phyloP scores from a whole-genome alignment of 495 filamentous ascomycete species.

The Poronia punctata region DNA sequence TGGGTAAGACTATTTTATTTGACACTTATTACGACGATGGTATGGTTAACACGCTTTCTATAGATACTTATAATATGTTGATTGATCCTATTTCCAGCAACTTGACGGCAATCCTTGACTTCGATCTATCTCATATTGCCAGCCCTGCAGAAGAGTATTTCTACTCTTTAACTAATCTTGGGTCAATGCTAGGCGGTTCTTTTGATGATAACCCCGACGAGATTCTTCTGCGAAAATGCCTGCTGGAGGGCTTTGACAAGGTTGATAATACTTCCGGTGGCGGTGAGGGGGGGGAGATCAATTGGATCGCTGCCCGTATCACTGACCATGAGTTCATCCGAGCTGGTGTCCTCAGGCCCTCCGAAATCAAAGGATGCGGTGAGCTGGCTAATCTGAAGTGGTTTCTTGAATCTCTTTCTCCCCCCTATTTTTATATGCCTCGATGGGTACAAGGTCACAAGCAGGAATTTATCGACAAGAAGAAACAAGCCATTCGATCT shows the following conservation, averaged over 20 bases:
- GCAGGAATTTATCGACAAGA: slow-evolving; percentile 8
- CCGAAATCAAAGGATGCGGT: slow-evolving; percentile 10
- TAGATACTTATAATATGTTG: slow-evolving; percentile 11
- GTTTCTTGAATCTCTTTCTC: slow-evolving; percentile 11
- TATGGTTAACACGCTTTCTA: slow-evolving; percentile 1
- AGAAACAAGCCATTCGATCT: slow-evolving; percentile 2
- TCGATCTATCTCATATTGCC: slow-evolving; percentile 12
- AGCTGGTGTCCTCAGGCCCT: slow-evolving; percentile 9
- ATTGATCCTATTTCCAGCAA: slow-evolving; percentile 8
- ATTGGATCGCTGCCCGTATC: slow-evolving; percentile 6
- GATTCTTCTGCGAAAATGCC: slow-evolving; percentile 5
- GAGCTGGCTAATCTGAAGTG: slow-evolving; percentile 13
- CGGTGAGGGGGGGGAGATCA: slow-evolving; percentile 2
- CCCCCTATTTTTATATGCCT: slow-evolving; percentile 12
- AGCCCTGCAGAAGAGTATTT: slow-evolving; percentile 14
- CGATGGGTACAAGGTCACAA: slow-evolving; percentile 7
- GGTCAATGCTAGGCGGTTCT: slow-evolving; percentile 7
- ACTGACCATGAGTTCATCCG: slow-evolving; percentile 7
- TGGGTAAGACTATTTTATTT: slow-evolving; percentile 5
- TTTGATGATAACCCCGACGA: slow-evolving; percentile 8
- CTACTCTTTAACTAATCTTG: slow-evolving; percentile 10
- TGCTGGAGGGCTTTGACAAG: slow-evolving; percentile 6
- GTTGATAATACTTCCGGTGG: neutral
- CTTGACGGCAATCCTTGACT: slow-evolving; percentile 11
- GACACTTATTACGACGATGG: neutral